Base-by-base conservation (phyloP, 1,284 basidiomycete genomes). In the Apiotrichum sp. region DNA sequence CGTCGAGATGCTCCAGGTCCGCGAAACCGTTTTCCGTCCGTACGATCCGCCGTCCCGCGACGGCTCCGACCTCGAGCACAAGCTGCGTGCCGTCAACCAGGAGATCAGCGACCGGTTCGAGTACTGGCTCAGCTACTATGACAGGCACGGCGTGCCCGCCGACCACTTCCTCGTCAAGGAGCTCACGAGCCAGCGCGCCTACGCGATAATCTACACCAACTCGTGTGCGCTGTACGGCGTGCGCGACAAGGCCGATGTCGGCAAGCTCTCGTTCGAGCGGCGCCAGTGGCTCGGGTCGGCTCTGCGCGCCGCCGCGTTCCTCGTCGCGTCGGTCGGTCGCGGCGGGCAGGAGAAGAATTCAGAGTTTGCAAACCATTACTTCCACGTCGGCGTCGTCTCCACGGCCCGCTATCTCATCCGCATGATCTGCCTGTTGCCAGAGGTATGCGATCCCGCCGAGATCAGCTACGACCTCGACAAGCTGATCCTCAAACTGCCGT, bases 81-180 rank as follows among this genome's bases (percentile, higher is more conserved):
- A 43, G 40, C 49, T 58, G 22, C 52, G 52, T 16, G 39, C 47
- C 4, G 46, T 45, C 10, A 58, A 55, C 46, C 33, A 40, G 39
- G 42, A 39, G 1, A 51, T 58, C 16, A 35, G 36, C 6, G 41
- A 42, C 7, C 31, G 36, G 10, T 58, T 52, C 38, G 52, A 58
- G 36, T 51, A 50, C 44, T 58, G 57, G 57, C 38, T 52, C 16
- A 48, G 55, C 39, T 55, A 55, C 41, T 58, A 58, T 29, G 40
- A 49, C 10, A 48, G 52, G 7, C 35, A 22, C 4, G 57, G 53
- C 3, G 42, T 63, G n/a, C 41, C 47, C 0, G 32, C 47, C 1
- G 58, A 63, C 50, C 53, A 63, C 42, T 63, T 58, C 40, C 49
- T 63, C 6, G 53, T 60, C n/a, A 53, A 52, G 13, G 61, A 63